Percentiles rank a stretch among this genome's conserved stretches.
These are phyloP conservation scores for Suillus lakei DNA, from an alignment of 768 basidiomycete genomes.

Conservation along the genomic window DNA sequence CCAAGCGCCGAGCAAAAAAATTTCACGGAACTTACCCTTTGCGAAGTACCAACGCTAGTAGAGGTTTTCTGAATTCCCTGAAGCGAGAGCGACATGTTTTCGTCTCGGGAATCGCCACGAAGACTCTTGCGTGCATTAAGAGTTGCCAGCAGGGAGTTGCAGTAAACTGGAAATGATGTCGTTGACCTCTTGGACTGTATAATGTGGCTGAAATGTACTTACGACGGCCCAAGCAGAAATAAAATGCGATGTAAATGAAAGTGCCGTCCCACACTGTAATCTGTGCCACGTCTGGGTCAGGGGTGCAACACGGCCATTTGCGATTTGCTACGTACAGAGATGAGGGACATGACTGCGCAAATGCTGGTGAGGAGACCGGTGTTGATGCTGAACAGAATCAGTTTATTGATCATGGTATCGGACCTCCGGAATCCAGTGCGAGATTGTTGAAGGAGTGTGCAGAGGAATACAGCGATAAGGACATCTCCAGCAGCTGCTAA, in stretches of 20 bases:
- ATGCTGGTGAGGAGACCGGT: conserved; percentile 44
- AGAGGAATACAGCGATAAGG: conserved; percentile 53
- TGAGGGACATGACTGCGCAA: conserved; percentile 58
- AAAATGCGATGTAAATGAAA: conserved; percentile 63
- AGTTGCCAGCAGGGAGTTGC: conserved; percentile 64
- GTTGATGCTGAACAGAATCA: conserved; percentile 61
- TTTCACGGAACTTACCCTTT: conserved; percentile 16
- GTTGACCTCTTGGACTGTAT: not conserved
- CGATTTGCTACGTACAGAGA: conserved; percentile 41
- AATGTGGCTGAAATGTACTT: conserved; percentile 24
- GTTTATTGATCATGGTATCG: conserved; percentile 54
- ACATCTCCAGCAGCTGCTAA: conserved; percentile 52
- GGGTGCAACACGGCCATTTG: not conserved
- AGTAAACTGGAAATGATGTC: conserved; percentile 49
- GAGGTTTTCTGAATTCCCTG: conserved; percentile 31
- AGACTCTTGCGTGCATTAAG: conserved; percentile 59
- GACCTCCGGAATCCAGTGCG: conserved; percentile 60
- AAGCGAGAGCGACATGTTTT: conserved; percentile 25
- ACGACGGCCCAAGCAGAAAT: conserved; percentile 64
- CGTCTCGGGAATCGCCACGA: conserved; percentile 22
- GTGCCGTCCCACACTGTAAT: conserved; percentile 51
- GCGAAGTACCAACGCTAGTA: conserved; percentile 12
- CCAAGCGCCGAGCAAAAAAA: not conserved
- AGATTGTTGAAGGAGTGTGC: conserved; percentile 48
- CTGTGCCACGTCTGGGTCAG: conserved; percentile 29